Base-by-base conservation (phyloP, 1,284 basidiomycete genomes). In the Tausonia pullulans region DNA sequence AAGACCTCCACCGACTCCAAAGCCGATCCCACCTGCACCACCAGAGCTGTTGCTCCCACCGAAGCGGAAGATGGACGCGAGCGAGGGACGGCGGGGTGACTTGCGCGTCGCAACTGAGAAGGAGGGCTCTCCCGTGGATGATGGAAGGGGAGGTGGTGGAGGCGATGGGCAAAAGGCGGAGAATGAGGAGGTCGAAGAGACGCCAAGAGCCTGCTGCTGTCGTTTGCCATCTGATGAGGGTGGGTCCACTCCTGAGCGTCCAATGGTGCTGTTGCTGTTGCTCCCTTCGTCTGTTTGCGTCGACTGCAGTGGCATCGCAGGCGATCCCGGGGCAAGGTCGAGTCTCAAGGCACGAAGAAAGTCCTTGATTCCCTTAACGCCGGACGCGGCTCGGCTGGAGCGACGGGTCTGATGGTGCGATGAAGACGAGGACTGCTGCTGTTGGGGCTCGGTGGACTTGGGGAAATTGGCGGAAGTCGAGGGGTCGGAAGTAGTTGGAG, bases 301-400 rank as follows among this genome's bases (percentile, higher is more conserved):
- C 44, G 6, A 46, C 54, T 9, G 14, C 54, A 9, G 52, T 39
- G 27, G 14, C 52, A 44, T 62, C 61, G 8, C 43, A 45, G 14
- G 53, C 61, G 27, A 56, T 45, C 8, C 58, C 52, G 9, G 27
- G 27, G 27, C 27, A 27, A 27, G 27, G 27, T 27, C 27, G 27
- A 27, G 27, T 27, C 27, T 27, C 27, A 74, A 64, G 3, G 69
- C 68, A 6, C 70, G 65, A 11, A 76, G 62, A 62, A 76, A 75
- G 46, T 74, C 73, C 48, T 71, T 72, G 57, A 76, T 58, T 0
- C 75, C 74, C 0, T 73, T 72, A 14, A 75, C 60, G 5, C 74
- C 27, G 27, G 27, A 27, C 27, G 27, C 27, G 27, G 27, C 27
- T 27, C 27, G 27, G 27, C 27, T 27, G 27, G 27, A 27, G 27